A percentile compares a stretch with the other conserved stretches of the same genome.
Evolutionary conservation across 345 rosid genomes (phyloP).

Genomic region (Populus pruinosa): DNA sequence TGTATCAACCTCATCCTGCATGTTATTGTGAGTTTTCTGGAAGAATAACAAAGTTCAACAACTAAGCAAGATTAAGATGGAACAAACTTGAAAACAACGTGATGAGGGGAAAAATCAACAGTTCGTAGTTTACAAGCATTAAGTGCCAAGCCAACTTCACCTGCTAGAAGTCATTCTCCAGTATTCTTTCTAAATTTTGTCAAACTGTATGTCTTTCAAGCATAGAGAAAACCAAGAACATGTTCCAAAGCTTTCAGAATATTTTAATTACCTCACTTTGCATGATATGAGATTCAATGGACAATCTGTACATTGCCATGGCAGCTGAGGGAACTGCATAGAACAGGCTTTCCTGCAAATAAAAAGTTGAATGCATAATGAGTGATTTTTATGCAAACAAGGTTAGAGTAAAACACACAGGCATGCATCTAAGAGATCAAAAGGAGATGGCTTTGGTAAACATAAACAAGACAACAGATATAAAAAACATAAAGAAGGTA

Average conservation of each 20-base stretch:
- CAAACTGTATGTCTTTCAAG: not conserved
- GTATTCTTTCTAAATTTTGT: not conserved
- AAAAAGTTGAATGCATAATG: slow-evolving; percentile 19
- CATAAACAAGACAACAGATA: not conserved
- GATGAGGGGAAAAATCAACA: not conserved
- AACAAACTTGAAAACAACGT: not conserved
- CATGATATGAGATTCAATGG: slow-evolving; percentile 68
- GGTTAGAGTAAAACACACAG: not conserved
- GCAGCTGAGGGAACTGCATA: slow-evolving; percentile 86
- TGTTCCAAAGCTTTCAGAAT: not conserved
- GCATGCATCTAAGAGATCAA: not conserved
- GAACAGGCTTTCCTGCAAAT: slow-evolving; percentile 84
- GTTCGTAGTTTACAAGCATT: not conserved
- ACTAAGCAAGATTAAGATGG: slow-evolving; percentile 6
- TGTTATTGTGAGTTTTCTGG: slow-evolving; percentile 67
- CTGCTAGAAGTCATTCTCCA: not conserved
- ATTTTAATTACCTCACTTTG: slow-evolving; percentile 46
- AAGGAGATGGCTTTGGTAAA: slow-evolving; percentile 1
- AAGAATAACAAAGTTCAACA: not conserved
- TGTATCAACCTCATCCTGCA: slow-evolving; percentile 88
- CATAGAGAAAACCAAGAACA: slow-evolving; percentile 4
- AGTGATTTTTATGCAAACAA: slow-evolving; percentile 10
- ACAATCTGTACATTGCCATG: slow-evolving; percentile 66
- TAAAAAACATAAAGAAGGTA: not conserved
- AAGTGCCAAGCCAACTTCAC: not conserved